A percentile compares a stretch with the other conserved stretches of the same genome.
Conservation (phyloP, 1,284 basidiomycete species). For the Inonotus obliquus region DNA sequence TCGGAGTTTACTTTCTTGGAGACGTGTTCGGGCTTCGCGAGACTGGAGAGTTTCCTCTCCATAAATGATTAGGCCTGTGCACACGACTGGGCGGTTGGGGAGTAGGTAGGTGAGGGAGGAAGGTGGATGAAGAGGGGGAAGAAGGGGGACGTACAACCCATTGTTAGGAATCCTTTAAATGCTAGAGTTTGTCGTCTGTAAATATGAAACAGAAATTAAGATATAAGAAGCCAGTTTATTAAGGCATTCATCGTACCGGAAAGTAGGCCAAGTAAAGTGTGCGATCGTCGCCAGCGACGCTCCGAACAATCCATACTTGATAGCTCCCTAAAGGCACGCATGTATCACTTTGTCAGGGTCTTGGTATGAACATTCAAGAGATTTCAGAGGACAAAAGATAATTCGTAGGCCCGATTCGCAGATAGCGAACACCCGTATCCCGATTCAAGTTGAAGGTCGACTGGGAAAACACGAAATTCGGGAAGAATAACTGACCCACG, state of each 20-base stretch:
- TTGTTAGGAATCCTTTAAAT: slow-evolving; percentile 74
- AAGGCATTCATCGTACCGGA: slow-evolving; percentile 45
- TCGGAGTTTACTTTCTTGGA: slow-evolving; percentile 64
- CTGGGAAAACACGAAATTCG: background rate
- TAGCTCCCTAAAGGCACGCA: slow-evolving; percentile 49
- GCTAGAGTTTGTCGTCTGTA: slow-evolving; percentile 72
- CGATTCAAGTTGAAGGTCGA: background rate
- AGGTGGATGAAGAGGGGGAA: too few relatives aligned
- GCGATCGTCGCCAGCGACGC: slow-evolving; percentile 56
- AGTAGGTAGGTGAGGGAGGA: background rate
- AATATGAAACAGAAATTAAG: background rate
- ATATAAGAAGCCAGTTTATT: background rate
- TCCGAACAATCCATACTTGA: slow-evolving; percentile 50
- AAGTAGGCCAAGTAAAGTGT: slow-evolving; percentile 76
- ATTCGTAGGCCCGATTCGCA: too few relatives aligned
- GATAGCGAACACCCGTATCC: too few relatives aligned
- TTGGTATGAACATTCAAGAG: background rate
- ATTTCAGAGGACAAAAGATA: too few relatives aligned
- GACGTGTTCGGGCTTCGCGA: slow-evolving; percentile 63
- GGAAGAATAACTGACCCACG: slow-evolving; percentile 18
- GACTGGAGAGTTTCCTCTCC: slow-evolving; percentile 72
- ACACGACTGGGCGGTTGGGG: slow-evolving; percentile 38
- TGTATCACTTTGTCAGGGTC: background rate
- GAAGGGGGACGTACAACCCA: slow-evolving; percentile 49
- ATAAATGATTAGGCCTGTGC: slow-evolving; percentile 67